A percentile compares a stretch with the other conserved stretches of the same genome.
Conservation (phyloP, 2,329 filamentous ascomycete species). For the Zarea fungicola region DNA sequence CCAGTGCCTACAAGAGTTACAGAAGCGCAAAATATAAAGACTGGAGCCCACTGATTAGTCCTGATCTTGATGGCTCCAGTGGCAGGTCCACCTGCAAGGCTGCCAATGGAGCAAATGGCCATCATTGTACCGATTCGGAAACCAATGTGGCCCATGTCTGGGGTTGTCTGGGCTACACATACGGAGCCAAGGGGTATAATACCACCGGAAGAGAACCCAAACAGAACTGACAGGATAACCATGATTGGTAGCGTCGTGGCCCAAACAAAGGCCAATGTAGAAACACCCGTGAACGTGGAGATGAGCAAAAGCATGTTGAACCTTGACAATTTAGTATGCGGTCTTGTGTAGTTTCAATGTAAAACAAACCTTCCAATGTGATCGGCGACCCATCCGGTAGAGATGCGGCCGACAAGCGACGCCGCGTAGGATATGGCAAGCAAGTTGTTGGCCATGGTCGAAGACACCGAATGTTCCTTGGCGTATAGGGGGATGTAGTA, state of each 20-base stretch:
- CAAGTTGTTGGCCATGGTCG: conserved; percentile 52
- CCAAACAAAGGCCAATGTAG: conserved; percentile 28
- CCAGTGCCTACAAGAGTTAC: neutral
- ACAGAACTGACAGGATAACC: conserved; percentile 22
- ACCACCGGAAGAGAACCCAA: conserved; percentile 27
- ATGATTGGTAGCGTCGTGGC: conserved; percentile 18
- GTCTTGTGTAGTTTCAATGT: neutral
- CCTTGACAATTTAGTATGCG: conserved; percentile 13
- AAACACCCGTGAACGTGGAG: conserved; percentile 19
- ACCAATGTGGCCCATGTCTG: conserved; percentile 25
- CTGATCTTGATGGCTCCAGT: conserved; percentile 18
- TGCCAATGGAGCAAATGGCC: conserved; percentile 24
- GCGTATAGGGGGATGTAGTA: conserved; percentile 45
- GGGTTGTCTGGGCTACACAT: conserved; percentile 26
- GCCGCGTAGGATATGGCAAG: conserved; percentile 57
- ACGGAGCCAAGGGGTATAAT: conserved; percentile 29
- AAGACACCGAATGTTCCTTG: conserved; percentile 38
- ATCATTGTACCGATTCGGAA: conserved; percentile 29
- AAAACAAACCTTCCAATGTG: conserved; percentile 35
- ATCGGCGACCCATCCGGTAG: conserved; percentile 48
- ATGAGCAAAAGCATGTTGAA: conserved; percentile 37
- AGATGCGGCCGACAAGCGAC: conserved; percentile 46
- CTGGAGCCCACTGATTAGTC: neutral
- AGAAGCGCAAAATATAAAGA: conserved; percentile 5
- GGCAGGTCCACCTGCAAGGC: conserved; percentile 21